phyloP scores from a whole-genome alignment of 768 basidiomycete species.

The Collybiopsis confluens region DNA sequence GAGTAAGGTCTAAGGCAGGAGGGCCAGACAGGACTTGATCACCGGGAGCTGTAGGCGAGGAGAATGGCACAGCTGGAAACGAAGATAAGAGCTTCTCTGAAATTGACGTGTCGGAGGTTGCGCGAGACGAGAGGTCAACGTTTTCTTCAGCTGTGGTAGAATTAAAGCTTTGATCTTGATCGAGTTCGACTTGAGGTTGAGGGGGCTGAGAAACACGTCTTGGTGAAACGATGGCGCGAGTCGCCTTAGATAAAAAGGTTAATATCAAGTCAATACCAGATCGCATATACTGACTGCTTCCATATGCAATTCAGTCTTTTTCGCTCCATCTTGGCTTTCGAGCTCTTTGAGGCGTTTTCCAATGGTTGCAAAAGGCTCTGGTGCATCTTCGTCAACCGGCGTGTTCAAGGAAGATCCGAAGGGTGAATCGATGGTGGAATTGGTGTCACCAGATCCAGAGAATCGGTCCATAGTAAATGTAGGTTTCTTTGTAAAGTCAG shows the following conservation, averaged over 20 bases:
- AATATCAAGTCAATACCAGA: neutral
- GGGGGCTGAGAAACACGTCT: neutral
- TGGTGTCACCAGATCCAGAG: constrained; percentile 27
- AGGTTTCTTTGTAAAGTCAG: neutral
- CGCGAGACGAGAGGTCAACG: neutral
- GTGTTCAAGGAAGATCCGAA: constrained; percentile 38
- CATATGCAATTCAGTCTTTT: neutral
- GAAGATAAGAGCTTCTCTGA: constrained; percentile 3
- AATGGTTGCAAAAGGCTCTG: constrained; percentile 13
- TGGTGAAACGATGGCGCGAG: neutral
- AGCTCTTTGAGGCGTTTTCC: constrained; percentile 10
- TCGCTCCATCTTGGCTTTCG: constrained; percentile 11
- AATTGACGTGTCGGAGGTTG: neutral
- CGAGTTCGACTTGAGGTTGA: neutral
- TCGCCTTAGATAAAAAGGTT: neutral
- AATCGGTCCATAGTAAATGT: constrained; percentile 4
- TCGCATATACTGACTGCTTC: neutral
- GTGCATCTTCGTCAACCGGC: constrained; percentile 31
- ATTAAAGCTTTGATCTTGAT: neutral
- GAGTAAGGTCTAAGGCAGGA: constrained; percentile 1
- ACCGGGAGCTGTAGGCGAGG: neutral
- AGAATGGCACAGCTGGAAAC: constrained; percentile 6
- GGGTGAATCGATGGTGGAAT: constrained; percentile 26
- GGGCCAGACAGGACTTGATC: neutral
- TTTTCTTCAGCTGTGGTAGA: neutral